Percentiles rank a stretch among this genome's conserved stretches.
Evolutionary conservation across 768 basidiomycete genomes (phyloP).

Genomic region (Coprinopsis strossmayeri): DNA sequence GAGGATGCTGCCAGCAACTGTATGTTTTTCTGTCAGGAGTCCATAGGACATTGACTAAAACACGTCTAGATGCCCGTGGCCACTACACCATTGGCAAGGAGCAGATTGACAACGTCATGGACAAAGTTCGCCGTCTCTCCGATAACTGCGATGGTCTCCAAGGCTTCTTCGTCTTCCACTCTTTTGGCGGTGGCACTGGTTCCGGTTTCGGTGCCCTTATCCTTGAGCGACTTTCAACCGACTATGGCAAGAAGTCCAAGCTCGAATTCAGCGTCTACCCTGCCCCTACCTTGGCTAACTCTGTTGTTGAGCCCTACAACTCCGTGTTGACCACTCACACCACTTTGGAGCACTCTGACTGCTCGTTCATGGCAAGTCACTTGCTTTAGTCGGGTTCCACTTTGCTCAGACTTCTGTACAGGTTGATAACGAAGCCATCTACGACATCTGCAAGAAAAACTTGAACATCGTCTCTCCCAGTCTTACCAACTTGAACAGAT

Average conservation of each 20-base stretch:
- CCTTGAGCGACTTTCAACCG: constrained; percentile 90
- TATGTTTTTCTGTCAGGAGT: constrained; percentile 30
- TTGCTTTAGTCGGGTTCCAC: background rate
- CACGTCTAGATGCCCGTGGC: constrained; percentile 78
- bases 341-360: constrained; percentile 99
- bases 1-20: constrained; percentile 99
- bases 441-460: constrained; percentile 98
- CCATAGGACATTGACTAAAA: constrained; percentile 13
- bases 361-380: constrained; percentile 89
- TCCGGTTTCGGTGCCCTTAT: constrained; percentile 97
- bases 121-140: constrained; percentile 88
- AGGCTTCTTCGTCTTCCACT: constrained; percentile 99
- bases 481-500: constrained; percentile 89
- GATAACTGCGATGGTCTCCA: constrained; percentile 97
- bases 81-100: constrained; percentile 99
- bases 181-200: constrained; percentile 98
- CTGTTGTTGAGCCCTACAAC: constrained; percentile 99
- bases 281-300: constrained; percentile 88
- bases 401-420: constrained; percentile 23
- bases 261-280: constrained; percentile 98
- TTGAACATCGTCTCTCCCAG: constrained; percentile 80
- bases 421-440: constrained; percentile 99
- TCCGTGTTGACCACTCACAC: constrained; percentile 97
- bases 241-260: constrained; percentile 99
- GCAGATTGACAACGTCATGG: constrained; percentile 93